Base-by-base conservation (phyloP, 2,329 filamentous ascomycete species). In the Phialemonium atrogriseum region DNA sequence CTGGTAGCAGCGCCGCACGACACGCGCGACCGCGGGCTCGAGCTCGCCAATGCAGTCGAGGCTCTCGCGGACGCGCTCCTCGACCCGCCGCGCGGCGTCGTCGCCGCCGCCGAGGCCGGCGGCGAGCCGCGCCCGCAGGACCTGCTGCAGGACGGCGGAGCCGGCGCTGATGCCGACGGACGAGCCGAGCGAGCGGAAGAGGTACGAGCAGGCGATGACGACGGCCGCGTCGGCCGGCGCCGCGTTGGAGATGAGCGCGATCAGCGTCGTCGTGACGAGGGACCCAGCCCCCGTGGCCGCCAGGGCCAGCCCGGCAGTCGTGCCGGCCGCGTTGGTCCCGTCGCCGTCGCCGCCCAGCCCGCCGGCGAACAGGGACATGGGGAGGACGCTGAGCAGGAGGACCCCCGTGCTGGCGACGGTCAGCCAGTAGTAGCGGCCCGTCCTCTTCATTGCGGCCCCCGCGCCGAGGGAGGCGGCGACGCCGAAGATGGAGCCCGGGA, bases 121-220 rank as follows among this genome's bases (percentile, higher is more conserved):
- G 3, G 62, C 59, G 4, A 89, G 61, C 27, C 70, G 61, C 3
- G 58, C 59, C 11, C 80, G 65, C 13, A 89, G 62, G 3, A 68
- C 65, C 47, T 82, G 75, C 49, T 89, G 85, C 27, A 86, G 70
- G 7, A 84, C 68, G 2, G 81, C 83, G 2, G 81, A 76, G 30
- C 73, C 72, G 35, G 84, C 59, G n/a, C 79, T 80, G 34, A 87
- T 65, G 9, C 83, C 84, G 34, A 87, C 62, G 6, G 80, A 80
- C n/a, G 84, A 66, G n/a, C 83, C 84, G 1, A 88, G 64, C 2
- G 79, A 80, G 23, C 84, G 77, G 64, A 89, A 89, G 15, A 89
- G 72, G 55, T 89, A 89, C 13, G 77, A 83, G 52, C 81, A 86
- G 7, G 84, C 84, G 11, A 84, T 82, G 4, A 78, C 80, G 2